Evolutionary conservation across 129 eudicot species (phyloP).

Genomic region (Mikania micrantha): DNA sequence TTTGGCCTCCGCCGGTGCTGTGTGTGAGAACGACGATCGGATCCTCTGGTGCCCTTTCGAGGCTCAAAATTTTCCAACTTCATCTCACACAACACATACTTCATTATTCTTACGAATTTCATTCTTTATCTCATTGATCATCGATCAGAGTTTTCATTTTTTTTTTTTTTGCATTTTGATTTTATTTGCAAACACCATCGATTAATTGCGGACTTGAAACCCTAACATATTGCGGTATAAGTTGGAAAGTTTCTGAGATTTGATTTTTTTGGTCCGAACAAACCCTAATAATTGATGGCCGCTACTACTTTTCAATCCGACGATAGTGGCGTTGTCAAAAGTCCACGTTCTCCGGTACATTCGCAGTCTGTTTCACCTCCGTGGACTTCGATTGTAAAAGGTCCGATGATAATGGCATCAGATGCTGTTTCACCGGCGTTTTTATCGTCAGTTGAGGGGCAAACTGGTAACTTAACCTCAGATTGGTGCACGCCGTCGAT

Average conservation of each 20-base stretch:
- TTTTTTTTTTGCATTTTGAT: not conserved
- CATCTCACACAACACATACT: constrained; percentile 5
- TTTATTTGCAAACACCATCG: not conserved
- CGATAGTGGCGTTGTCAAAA: constrained; percentile 17
- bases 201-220: constrained; percentile 8
- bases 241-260: not conserved
- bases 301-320: constrained; percentile 23
- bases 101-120: not conserved
- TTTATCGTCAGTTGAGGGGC: constrained; percentile 15
- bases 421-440: constrained; percentile 28
- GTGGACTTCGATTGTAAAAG: constrained; percentile 37
- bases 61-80: not conserved
- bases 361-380: constrained; percentile 27
- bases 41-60: constrained; percentile 7
- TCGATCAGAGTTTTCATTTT: not conserved
- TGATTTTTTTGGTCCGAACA: constrained; percentile 22
- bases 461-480: constrained; percentile 12
- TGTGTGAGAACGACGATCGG: constrained; percentile 12
- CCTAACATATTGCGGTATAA: constrained; percentile 5
- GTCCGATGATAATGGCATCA: constrained; percentile 9
- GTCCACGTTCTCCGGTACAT: constrained; percentile 9
- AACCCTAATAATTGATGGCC: constrained; percentile 28
- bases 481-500: constrained; percentile 14
- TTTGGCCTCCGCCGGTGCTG: constrained; percentile 20
- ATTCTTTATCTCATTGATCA: constrained; percentile 17